Evolutionary conservation across 495 filamentous ascomycete species (phyloP).

Genomic region (Hypoxylon intermedium): DNA sequence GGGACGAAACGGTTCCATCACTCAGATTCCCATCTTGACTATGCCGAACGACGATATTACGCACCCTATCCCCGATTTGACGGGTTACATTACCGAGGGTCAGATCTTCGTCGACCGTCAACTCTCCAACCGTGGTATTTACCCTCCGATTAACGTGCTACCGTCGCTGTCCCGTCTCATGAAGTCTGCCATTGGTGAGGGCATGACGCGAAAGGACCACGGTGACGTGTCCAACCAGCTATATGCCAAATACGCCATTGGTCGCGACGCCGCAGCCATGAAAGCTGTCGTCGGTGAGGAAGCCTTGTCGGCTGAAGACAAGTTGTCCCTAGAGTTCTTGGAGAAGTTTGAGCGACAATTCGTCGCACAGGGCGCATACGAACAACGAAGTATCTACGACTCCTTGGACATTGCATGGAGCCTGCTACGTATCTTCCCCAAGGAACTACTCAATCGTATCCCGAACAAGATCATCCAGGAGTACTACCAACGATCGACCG

Average conservation of each 20-base stretch:
- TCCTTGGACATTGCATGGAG: conserved; percentile 96
- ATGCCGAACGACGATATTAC: conserved; percentile 99
- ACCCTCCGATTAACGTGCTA: conserved; percentile 98
- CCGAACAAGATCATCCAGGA: conserved; percentile 91
- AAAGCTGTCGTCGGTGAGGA: conserved; percentile 99
- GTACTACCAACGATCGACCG: conserved; percentile 80
- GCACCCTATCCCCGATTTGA: conserved; percentile 98
- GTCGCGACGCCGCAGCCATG: conserved; percentile 97
- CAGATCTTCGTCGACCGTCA: conserved; percentile 98
- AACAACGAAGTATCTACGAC: conserved; percentile 86
- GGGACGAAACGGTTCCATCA: conserved; percentile 97
- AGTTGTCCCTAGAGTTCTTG: conserved; percentile 95
- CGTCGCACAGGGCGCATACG: conserved; percentile 91
- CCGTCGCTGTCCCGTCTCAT: conserved; percentile 98
- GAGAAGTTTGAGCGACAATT: conserved; percentile 97
- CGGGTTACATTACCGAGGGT: conserved; percentile 98
- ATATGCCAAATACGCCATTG: conserved; percentile 99
- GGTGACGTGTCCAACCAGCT: conserved; percentile 98
- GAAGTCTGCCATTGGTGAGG: conserved; percentile 99
- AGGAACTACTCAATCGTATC: conserved; percentile 96
- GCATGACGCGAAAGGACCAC: conserved; percentile 93
- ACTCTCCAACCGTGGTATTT: conserved; percentile 93
- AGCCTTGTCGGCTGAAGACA: conserved; percentile 92
- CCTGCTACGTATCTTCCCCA: conserved; percentile 92
- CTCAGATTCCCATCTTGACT: conserved; percentile 96